These are phyloP conservation scores for Candida broadrunensis DNA, from an alignment of 805 yeast genomes.

Conservation along the genomic window DNA sequence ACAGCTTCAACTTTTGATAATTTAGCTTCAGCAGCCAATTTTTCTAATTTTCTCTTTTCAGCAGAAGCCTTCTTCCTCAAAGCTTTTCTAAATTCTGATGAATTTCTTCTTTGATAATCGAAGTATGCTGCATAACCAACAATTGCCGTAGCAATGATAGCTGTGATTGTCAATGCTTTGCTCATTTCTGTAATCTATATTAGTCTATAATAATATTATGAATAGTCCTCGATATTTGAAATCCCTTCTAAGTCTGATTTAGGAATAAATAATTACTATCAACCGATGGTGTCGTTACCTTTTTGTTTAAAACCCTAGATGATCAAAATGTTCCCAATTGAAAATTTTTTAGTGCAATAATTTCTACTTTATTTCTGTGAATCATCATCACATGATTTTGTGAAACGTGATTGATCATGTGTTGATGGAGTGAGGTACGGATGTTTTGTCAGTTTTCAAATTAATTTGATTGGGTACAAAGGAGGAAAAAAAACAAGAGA, in stretches of 20 bases:
- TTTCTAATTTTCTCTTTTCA: conserved; percentile 57
- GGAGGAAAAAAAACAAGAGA: too few species aligned
- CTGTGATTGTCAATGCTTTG: conserved; percentile 24
- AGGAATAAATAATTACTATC: too few species aligned
- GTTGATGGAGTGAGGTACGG: too few species aligned
- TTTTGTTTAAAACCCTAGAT: too few species aligned
- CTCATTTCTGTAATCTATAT: conserved; percentile 3
- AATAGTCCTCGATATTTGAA: neutral
- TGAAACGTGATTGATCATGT: neutral
- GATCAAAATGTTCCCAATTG: too few species aligned
- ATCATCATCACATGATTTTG: neutral
- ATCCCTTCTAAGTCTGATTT: too few species aligned
- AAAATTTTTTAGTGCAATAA: neutral
- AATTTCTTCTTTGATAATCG: conserved; percentile 86
- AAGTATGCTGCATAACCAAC: conserved; percentile 83
- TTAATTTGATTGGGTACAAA: conserved; percentile 10
- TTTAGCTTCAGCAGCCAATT: conserved; percentile 54
- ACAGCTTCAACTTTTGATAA: conserved; percentile 59
- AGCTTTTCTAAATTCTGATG: conserved; percentile 74
- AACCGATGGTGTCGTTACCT: too few species aligned
- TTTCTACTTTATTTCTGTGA: too few species aligned
- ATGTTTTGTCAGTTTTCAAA: too few species aligned
- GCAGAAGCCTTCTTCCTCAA: conserved; percentile 62
- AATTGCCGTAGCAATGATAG: conserved; percentile 51
- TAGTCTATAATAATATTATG: neutral